phyloP scores from a whole-genome alignment of 495 filamentous ascomycete genomes.

The Monascus purpureus region DNA sequence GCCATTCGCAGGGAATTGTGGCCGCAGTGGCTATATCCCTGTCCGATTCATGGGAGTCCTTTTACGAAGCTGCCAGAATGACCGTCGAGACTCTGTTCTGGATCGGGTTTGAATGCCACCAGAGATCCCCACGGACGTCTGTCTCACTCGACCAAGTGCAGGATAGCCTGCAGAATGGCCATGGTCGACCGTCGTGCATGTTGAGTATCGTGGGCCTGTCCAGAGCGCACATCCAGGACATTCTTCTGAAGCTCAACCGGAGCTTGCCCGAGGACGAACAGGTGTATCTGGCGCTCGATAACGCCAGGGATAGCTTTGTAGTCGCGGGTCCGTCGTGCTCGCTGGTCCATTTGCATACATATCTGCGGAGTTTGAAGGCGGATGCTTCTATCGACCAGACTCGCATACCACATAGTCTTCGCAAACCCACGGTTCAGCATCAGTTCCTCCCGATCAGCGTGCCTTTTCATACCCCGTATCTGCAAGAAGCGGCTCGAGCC shows the following conservation, averaged over 20 bases:
- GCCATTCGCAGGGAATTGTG: conserved; percentile 21
- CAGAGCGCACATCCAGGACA: conserved; percentile 18
- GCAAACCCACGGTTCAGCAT: conserved; percentile 8
- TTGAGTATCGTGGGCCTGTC: conserved; percentile 11
- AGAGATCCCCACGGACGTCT: no score
- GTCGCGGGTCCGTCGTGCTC: conserved; percentile 16
- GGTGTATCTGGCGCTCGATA: conserved; percentile 15
- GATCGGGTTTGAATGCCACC: no score
- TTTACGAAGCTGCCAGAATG: conserved; percentile 6
- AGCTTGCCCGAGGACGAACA: conserved; percentile 4
- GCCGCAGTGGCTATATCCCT: conserved; percentile 12
- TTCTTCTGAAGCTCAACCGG: conserved; percentile 14
- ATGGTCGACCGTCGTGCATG: conserved; percentile 4
- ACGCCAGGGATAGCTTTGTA: conserved; percentile 15
- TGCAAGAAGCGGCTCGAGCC: conserved; percentile 6
- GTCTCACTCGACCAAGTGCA: no score
- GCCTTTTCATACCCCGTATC: conserved; percentile 22
- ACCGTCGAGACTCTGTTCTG: conserved; percentile 8
- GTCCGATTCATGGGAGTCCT: conserved; percentile 16
- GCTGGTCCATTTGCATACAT: conserved; percentile 7
- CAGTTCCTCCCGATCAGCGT: conserved; percentile 17
- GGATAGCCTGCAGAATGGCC: no score
- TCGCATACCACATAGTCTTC: conserved; percentile 10
- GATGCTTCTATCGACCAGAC: conserved; percentile 5
- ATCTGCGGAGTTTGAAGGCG: conserved; percentile 3